phyloP scores from a whole-genome alignment of 305 asterid species.

The Solanum hybrid region DNA sequence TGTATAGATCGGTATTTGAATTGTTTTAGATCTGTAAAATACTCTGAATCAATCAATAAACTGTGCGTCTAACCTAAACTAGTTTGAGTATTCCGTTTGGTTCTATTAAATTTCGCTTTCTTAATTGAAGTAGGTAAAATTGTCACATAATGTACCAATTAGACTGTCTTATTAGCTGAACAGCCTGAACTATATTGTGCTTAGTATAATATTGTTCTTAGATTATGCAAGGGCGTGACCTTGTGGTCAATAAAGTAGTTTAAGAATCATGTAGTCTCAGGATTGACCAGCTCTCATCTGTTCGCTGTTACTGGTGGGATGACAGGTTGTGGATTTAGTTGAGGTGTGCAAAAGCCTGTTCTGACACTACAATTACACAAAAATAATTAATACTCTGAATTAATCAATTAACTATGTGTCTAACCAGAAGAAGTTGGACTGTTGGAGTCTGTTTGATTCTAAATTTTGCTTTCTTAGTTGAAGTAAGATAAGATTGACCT shows the following conservation, averaged over 20 bases:
- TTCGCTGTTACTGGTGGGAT: background rate
- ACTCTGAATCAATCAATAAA: background rate
- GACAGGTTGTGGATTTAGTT: background rate
- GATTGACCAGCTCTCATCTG: background rate
- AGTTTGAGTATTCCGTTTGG: background rate
- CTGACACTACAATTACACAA: background rate
- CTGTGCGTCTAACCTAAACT: background rate
- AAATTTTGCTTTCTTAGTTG: background rate
- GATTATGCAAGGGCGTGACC: background rate
- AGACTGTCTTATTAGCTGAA: background rate
- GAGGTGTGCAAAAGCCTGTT: background rate
- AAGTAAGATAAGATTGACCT: background rate
- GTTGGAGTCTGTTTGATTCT: background rate
- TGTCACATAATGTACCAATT: background rate
- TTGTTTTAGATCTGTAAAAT: background rate
- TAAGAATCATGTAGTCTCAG: background rate
- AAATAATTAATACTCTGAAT: background rate
- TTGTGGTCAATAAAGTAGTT: background rate
- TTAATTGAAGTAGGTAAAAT: background rate
- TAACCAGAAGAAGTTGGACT: background rate
- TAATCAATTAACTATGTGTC: background rate
- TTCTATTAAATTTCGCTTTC: background rate
- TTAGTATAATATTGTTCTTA: background rate
- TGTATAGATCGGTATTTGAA: background rate
- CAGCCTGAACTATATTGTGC: background rate